A percentile compares a stretch with the other conserved stretches of the same genome.
Evolutionary conservation across 306 rosid species (phyloP).

Genomic region (Corylus americana): DNA sequence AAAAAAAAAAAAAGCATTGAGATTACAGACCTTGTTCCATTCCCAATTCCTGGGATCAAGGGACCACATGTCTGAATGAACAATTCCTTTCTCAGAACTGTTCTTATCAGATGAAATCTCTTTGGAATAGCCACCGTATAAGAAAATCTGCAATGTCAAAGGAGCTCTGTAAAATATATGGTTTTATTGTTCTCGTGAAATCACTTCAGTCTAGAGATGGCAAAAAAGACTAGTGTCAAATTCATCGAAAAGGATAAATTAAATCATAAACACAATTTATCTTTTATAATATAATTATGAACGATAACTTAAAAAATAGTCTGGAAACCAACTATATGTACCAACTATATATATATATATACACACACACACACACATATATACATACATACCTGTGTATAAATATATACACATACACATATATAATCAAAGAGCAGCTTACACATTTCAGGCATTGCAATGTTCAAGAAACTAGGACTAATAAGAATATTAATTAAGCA

Average conservation of each 20-base stretch:
- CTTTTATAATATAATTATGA: background rate
- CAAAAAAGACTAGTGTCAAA: background rate
- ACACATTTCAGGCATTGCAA: background rate
- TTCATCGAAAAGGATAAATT: background rate
- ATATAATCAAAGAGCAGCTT: background rate
- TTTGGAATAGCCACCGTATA: conserved; percentile 98
- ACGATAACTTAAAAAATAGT: background rate
- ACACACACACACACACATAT: background rate
- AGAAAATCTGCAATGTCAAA: conserved; percentile 67
- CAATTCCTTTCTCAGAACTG: conserved; percentile 79
- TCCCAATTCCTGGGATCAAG: conserved; percentile 99
- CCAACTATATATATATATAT: too few relatives aligned
- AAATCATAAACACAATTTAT: background rate
- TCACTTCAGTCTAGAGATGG: background rate
- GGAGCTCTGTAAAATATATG: conserved; percentile 12
- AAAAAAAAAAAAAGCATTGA: background rate
- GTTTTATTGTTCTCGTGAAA: background rate
- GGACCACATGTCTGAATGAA: conserved; percentile 92
- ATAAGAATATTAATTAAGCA: background rate
- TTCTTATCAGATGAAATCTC: conserved; percentile 83
- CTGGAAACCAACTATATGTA: background rate
- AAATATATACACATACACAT: too few relatives aligned
- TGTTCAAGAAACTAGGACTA: background rate
- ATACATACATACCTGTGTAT: background rate
- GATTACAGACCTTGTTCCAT: conserved; percentile 81